Evolutionary conservation across 495 filamentous ascomycete genomes (phyloP).

Genomic region (Penicillium fimorum): DNA sequence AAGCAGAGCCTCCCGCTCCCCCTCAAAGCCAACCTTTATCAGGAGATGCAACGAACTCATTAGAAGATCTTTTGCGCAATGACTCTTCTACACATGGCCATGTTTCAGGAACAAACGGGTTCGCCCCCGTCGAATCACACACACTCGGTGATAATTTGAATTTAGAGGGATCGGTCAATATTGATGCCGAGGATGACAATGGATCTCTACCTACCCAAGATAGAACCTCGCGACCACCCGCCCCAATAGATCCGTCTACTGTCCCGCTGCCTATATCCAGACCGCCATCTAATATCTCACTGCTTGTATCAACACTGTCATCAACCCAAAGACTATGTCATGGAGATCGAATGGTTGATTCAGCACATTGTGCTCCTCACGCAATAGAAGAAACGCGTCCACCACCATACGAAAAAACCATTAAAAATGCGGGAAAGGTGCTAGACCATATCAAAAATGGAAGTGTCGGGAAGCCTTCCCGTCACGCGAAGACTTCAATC

Average conservation of each 20-base stretch:
- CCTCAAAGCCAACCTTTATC: not conserved
- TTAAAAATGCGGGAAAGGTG: slow-evolving; percentile 12
- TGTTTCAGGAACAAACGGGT: too few species aligned
- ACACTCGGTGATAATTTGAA: too few species aligned
- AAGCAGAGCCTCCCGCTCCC: not conserved
- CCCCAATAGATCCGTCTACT: not conserved
- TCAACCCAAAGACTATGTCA: not conserved
- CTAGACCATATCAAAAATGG: slow-evolving; percentile 16
- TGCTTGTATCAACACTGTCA: not conserved
- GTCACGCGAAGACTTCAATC: slow-evolving; percentile 8
- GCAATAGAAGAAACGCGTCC: not conserved
- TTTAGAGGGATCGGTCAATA: too few species aligned
- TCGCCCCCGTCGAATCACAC: too few species aligned
- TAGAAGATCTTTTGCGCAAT: not conserved
- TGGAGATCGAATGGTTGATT: not conserved
- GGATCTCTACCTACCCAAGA: not conserved
- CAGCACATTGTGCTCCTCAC: not conserved
- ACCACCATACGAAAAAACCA: not conserved
- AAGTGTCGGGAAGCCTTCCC: not conserved
- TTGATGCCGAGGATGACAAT: not conserved
- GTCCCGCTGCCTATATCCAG: not conserved
- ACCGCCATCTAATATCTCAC: not conserved
- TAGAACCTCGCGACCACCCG: not conserved
- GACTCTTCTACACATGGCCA: too few species aligned
- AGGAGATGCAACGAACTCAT: not conserved